Evolutionary conservation across 2,329 filamentous ascomycete genomes (phyloP).

Genomic region (Bipolaris zeicola): DNA sequence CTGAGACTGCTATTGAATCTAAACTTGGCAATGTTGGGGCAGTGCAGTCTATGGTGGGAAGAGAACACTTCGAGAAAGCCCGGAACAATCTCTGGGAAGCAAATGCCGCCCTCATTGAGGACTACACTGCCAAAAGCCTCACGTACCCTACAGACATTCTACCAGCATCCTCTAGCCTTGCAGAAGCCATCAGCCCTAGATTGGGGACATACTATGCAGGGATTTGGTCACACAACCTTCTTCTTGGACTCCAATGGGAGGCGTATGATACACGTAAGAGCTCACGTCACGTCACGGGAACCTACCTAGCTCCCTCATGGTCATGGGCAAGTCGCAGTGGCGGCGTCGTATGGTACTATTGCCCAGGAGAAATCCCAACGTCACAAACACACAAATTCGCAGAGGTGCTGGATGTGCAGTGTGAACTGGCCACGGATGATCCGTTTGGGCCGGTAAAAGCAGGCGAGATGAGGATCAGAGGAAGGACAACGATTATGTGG

Average conservation of each 20-base stretch:
- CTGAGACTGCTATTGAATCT: background rate
- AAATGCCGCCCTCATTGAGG: background rate
- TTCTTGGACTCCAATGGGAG: background rate
- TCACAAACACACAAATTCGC: background rate
- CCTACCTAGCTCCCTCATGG: background rate
- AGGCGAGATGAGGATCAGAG: background rate
- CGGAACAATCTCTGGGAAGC: background rate
- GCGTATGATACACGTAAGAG: background rate
- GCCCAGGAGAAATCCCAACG: background rate
- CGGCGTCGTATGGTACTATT: background rate
- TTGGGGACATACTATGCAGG: background rate
- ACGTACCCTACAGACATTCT: background rate
- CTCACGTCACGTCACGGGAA: background rate
- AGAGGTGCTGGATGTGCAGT: background rate
- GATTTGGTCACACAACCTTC: background rate
- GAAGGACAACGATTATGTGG: background rate
- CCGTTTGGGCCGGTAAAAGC: background rate
- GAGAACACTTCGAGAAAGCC: background rate
- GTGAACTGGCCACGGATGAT: background rate
- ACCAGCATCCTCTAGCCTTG: background rate
- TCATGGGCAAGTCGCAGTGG: background rate
- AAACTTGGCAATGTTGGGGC: background rate
- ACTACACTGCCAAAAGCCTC: background rate
- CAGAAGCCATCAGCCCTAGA: background rate
- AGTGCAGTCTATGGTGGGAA: background rate